Base-by-base conservation (phyloP, 352 stramenopile genomes). In the Phytopythium helicoides region DNA sequence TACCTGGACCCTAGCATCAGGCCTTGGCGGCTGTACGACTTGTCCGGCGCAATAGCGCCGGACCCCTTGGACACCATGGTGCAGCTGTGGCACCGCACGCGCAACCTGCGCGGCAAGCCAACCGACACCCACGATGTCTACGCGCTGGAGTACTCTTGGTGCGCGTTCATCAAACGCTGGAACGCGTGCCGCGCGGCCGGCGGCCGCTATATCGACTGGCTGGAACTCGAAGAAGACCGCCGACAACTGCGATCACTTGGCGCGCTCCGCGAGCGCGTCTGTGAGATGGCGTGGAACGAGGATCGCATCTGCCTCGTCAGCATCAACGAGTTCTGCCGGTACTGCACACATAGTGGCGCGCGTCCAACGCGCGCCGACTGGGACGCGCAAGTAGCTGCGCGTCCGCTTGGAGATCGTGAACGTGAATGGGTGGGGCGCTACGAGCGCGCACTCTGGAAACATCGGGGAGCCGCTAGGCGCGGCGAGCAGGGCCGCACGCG, bases 111-210 rank as follows among this genome's bases (percentile, higher is more conserved):
- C 42, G 42, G 22, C 25, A 49, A 49, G 42, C 15, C 10, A 15
- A 18, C 35, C 6, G 21, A 4, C 1, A 25, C 11, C 18, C 7
- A 36, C 12, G 22, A 35, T 25, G 10, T 22, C 41, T 18, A 21
- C 41, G 41, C 41, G 21, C 41, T 48, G 6, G 22, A 48, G 41
- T 6, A 19, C 1, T 49, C 23, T 1, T 36, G 22, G 23, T 49
- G 42, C 42, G 42, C 23, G 11, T 49, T 49, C 42, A 49, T 49
- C 21, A 49, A 49, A 26, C 21, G 42, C 42, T 37, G 23, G 42
- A 49, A 38, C 21, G 23, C 10, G 12, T 18, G 14, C 42, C 11
- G 25, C 14, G 1, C 6, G 23, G 1, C 14, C 11, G 42, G 42
- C 25, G 12, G 23, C 18, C 37, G 23, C 4, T 23, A 37, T 16